Evolutionary conservation across 768 basidiomycete species (phyloP).

Genomic region (Psilocybe cubensis): DNA sequence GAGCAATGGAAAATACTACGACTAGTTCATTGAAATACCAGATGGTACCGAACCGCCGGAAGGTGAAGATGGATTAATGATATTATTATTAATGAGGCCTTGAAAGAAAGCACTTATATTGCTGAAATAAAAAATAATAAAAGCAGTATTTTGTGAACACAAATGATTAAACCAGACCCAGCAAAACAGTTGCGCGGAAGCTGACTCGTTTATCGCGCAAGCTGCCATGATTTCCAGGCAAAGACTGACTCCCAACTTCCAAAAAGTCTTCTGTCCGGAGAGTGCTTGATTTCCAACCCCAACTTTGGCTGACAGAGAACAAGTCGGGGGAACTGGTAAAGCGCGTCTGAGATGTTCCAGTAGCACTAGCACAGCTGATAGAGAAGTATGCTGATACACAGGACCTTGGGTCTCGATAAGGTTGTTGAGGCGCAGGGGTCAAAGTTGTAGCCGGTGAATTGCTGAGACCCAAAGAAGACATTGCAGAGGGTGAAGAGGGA

Average conservation of each 20-base stretch:
- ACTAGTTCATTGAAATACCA: no score
- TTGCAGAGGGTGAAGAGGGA: slow-evolving; percentile 26
- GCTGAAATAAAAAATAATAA: background rate
- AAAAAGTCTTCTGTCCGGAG: slow-evolving; percentile 53
- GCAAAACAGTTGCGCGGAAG: slow-evolving; percentile 76
- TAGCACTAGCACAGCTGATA: slow-evolving; percentile 79
- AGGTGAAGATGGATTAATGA: no score
- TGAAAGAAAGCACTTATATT: background rate
- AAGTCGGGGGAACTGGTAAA: slow-evolving; percentile 88
- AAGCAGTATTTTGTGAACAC: background rate
- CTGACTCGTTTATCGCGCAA: slow-evolving; percentile 54
- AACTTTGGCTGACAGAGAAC: slow-evolving; percentile 85
- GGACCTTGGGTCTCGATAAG: slow-evolving; percentile 77
- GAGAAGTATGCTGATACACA: slow-evolving; percentile 81
- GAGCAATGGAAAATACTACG: no score
- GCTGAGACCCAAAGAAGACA: slow-evolving; percentile 20
- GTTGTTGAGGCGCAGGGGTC: slow-evolving; percentile 53
- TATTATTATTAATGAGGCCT: no score
- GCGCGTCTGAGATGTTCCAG: slow-evolving; percentile 79
- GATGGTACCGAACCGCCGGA: no score
- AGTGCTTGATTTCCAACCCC: slow-evolving; percentile 86
- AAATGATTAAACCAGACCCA: slow-evolving; percentile 65
- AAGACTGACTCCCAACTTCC: slow-evolving; percentile 35
- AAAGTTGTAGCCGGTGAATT: slow-evolving; percentile 17
- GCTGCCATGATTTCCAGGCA: slow-evolving; percentile 18